Base-by-base conservation (phyloP, 768 basidiomycete genomes). In the Phaeotremella fagi region DNA sequence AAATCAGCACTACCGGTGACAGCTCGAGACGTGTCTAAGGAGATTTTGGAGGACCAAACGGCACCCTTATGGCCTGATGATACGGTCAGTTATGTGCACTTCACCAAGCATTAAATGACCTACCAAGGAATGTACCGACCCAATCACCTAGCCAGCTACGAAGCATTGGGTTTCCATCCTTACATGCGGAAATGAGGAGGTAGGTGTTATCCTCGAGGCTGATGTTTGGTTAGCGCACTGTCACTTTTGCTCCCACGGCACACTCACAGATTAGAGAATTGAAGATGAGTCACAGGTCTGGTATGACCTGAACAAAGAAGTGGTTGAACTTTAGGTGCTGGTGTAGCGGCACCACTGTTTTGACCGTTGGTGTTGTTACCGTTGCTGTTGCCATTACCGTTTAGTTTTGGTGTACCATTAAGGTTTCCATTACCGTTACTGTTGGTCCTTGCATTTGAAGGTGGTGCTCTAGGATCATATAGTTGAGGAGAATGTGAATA, bases 111-210 rank as follows among this genome's bases (percentile, higher is more conserved):
- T 12, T 18, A 48, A 27, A 20, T 25, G 26, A 63, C 68, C 54
- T 43, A 75, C 75, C 77, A 3, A 77, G 59, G 57, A 79, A 79
- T 0, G 78, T 78, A 31, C 95, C 95, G 71, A 95, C 88, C 95
- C 95, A 99, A 75, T 99, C 95, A 28, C 94, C 94, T 50, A 89
- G 88, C 92, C 92, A 94, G 69, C 90, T 87, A 70, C 90, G 83
- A 62, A 95, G 78, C 89, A 94, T 92, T 41, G 90, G 92, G 66
- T 90, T 97, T 28, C 95, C 95, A 80, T 98, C 95, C 77, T 98
- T 99, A 80, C 95, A 98, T 65, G 88, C 87, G 52, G 92, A 97
- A 68, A 97, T 86, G 59, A 99, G 81, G 59, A 97, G 78, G 76
- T 85, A 98, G 38, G 84, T 83, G 59, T 83, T 82, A 75, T 97